A percentile compares a stretch with the other conserved stretches of the same genome.
phyloP scores from a whole-genome alignment of 305 asterid species.

The Fraxinus nigra region DNA sequence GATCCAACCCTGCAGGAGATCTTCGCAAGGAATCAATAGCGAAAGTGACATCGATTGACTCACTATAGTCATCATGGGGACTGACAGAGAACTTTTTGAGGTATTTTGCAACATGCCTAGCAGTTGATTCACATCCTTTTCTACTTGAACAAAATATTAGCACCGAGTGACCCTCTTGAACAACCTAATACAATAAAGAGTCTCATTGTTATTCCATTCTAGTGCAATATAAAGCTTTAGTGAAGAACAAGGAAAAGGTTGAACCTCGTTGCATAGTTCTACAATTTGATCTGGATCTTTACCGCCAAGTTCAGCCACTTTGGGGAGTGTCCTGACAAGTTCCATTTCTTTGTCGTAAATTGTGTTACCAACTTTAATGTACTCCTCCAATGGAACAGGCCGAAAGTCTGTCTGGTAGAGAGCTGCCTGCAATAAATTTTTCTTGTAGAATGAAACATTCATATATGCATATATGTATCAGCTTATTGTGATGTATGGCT shows the following conservation, averaged over 20 bases:
- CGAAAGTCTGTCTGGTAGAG: slow-evolving; percentile 94
- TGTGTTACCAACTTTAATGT: slow-evolving; percentile 77
- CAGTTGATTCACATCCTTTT: slow-evolving; percentile 98
- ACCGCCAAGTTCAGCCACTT: slow-evolving; percentile 76
- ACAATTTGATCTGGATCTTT: slow-evolving; percentile 97
- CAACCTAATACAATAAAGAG: slow-evolving; percentile 57
- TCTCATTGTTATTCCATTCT: slow-evolving; percentile 19
- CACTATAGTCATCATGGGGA: slow-evolving; percentile 46
- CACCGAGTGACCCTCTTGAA: slow-evolving; percentile 98
- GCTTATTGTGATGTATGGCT: not conserved
- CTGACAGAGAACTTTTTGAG: slow-evolving; percentile 56
- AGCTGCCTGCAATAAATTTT: slow-evolving; percentile 66
- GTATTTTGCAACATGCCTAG: slow-evolving; percentile 85
- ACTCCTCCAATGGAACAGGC: slow-evolving; percentile 97
- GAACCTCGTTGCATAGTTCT: slow-evolving; percentile 96
- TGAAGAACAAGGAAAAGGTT: slow-evolving; percentile 26
- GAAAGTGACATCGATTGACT: slow-evolving; percentile 54
- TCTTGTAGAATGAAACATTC: slow-evolving; percentile 15
- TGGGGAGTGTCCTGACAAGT: slow-evolving; percentile 69
- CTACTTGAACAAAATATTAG: slow-evolving; percentile 96
- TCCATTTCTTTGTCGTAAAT: slow-evolving; percentile 82
- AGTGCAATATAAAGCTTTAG: slow-evolving; percentile 15
- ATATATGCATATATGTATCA: slow-evolving; percentile 4
- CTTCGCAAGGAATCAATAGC: slow-evolving; percentile 85
- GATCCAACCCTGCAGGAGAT: slow-evolving; percentile 97